Evolutionary conservation across 805 yeast species (phyloP).

Genomic region (Kluyveromyces dobzhanskii): DNA sequence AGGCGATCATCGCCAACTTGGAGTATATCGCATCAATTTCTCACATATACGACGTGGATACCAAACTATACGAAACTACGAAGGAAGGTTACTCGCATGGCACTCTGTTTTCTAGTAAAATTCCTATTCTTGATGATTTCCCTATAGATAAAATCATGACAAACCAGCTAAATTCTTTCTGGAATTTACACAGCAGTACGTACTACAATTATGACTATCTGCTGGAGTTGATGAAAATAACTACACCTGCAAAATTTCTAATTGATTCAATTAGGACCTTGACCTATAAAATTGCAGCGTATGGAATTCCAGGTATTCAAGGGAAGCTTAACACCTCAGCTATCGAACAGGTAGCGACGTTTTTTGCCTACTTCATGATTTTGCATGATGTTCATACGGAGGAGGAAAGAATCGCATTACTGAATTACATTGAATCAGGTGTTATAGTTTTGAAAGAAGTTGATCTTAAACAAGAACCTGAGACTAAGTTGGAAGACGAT

Average conservation of each 20-base stretch:
- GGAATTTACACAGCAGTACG: constrained; percentile 31
- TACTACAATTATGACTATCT: constrained; percentile 28
- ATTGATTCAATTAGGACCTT: constrained; percentile 21
- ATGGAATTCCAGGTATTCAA: constrained; percentile 19
- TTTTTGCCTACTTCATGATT: constrained; percentile 25
- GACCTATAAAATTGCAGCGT: constrained; percentile 18
- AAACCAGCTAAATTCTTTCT: constrained; percentile 29
- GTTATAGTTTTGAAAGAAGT: constrained; percentile 7
- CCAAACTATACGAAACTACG: constrained; percentile 13
- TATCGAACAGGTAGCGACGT: constrained; percentile 22
- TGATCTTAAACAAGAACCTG: constrained; percentile 7
- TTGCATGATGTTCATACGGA: constrained; percentile 22
- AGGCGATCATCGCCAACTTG: constrained; percentile 18
- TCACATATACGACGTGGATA: constrained; percentile 24
- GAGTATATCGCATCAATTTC: constrained; percentile 16
- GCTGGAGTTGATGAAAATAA: constrained; percentile 19
- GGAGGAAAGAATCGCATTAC: constrained; percentile 17
- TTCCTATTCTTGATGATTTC: constrained; percentile 22
- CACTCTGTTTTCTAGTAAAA: constrained; percentile 18
- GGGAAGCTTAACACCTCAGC: constrained; percentile 17
- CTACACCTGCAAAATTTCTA: constrained; percentile 22
- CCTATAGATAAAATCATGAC: constrained; percentile 27
- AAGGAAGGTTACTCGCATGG: constrained; percentile 23
- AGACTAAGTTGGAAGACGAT: constrained; percentile 24
- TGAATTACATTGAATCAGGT: constrained; percentile 15